Evolutionary conservation across 768 basidiomycete genomes (phyloP).

Genomic region (Pleurotus pulmonarius): DNA sequence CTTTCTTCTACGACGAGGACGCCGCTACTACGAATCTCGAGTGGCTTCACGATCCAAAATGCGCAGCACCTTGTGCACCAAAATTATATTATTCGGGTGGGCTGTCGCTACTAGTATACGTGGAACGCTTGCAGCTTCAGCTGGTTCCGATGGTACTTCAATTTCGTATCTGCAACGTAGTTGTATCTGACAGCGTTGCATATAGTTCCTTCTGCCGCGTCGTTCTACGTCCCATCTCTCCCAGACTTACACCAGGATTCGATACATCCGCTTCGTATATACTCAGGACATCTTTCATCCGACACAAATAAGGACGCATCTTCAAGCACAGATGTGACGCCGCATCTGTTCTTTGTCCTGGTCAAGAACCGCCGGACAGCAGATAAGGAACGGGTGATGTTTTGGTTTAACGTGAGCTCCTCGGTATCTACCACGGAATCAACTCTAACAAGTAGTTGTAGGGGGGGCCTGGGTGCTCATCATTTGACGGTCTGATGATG

Average conservation of each 20-base stretch:
- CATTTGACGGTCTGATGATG: conserved; percentile 97
- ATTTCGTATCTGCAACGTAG: not conserved
- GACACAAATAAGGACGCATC: conserved; percentile 58
- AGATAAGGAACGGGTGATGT: conserved; percentile 87
- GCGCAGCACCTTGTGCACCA: not conserved
- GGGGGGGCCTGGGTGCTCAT: conserved; percentile 97
- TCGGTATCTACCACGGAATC: not conserved
- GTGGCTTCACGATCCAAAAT: conserved; percentile 4
- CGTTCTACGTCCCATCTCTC: conserved; percentile 75
- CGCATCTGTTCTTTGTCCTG: conserved; percentile 88
- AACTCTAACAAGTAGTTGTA: conserved; percentile 22
- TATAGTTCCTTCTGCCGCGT: conserved; percentile 76
- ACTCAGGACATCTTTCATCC: conserved; percentile 81
- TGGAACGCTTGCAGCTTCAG: not conserved
- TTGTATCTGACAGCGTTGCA: not conserved
- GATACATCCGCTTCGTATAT: conserved; percentile 71
- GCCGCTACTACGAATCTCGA: not conserved
- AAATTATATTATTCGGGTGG: not conserved
- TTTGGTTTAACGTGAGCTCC: conserved; percentile 95
- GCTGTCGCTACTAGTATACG: not conserved
- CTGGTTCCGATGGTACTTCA: not conserved
- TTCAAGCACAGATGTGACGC: conserved; percentile 54
- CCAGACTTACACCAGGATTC: conserved; percentile 75
- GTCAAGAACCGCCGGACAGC: conserved; percentile 82
- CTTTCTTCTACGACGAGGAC: not conserved